Evolutionary conservation across 352 stramenopile species (phyloP).

Genomic region (Pythium periplocum): DNA sequence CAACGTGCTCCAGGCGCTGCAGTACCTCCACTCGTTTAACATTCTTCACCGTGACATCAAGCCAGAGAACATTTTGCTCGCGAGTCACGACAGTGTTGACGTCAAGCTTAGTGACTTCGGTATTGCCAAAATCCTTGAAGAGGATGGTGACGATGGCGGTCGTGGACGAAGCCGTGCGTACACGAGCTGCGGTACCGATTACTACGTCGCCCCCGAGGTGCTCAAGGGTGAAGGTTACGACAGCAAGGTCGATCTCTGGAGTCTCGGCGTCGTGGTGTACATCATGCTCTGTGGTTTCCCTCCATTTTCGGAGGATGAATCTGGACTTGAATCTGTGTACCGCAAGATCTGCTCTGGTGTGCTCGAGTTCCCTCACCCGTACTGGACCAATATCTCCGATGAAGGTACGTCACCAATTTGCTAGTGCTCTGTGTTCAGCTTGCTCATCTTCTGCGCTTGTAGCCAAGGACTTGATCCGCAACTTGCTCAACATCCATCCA

Average conservation of each 20-base stretch:
- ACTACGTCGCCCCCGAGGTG: conserved; percentile 86
- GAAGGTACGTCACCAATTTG: conserved; percentile 27
- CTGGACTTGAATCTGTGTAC: conserved; percentile 78
- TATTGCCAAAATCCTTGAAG: conserved; percentile 79
- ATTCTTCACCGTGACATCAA: conserved; percentile 85
- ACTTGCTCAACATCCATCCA: conserved; percentile 68
- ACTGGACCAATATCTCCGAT: conserved; percentile 85
- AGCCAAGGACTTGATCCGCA: conserved; percentile 81
- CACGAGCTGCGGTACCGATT: conserved; percentile 85
- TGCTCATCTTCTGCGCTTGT: background rate
- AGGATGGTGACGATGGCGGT: conserved; percentile 64
- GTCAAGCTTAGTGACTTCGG: conserved; percentile 83
- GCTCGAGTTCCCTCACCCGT: conserved; percentile 76
- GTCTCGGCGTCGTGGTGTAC: conserved; percentile 81
- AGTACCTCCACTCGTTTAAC: conserved; percentile 76
- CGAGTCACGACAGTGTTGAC: conserved; percentile 63
- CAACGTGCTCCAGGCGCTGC: conserved; percentile 65
- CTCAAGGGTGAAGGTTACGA: conserved; percentile 83
- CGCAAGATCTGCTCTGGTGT: conserved; percentile 77
- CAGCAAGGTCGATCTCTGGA: conserved; percentile 86
- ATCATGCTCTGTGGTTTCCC: conserved; percentile 87
- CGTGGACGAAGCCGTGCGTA: conserved; percentile 71
- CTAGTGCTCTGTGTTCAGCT: conserved; percentile 2
- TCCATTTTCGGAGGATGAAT: conserved; percentile 79
- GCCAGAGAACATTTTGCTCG: conserved; percentile 78